Evolutionary conservation across 768 basidiomycete species (phyloP).

Genomic region (Holtermanniella nyarrowii): DNA sequence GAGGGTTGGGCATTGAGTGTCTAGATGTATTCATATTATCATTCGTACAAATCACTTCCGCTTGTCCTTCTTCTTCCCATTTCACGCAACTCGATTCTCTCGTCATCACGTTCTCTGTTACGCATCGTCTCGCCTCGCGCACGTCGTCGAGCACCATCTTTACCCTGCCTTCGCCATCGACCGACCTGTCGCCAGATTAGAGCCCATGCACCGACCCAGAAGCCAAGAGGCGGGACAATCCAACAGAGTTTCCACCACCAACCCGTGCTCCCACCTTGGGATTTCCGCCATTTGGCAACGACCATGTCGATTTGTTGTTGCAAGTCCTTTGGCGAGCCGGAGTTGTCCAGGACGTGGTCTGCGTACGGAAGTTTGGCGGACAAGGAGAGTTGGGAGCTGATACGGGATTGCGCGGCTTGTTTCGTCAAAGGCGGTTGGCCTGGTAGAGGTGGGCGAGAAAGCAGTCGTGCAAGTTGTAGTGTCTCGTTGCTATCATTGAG

Average conservation of each 20-base stretch:
- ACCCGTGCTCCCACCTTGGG: conserved; percentile 22
- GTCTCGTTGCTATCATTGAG: conserved; percentile 55
- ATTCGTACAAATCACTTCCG: not conserved
- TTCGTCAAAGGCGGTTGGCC: conserved; percentile 51
- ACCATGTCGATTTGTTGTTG: conserved; percentile 49
- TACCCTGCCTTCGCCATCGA: conserved; percentile 8
- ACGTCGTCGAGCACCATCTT: conserved; percentile 21
- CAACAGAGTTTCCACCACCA: conserved; percentile 46
- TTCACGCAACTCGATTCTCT: conserved; percentile 33
- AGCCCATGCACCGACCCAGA: conserved; percentile 28
- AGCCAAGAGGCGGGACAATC: conserved; percentile 46
- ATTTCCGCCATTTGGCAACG: conserved; percentile 41
- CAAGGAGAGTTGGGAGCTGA: conserved; percentile 72
- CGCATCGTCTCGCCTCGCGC: conserved; percentile 24
- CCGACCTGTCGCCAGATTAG: conserved; percentile 23
- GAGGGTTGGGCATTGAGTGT: conserved; percentile 15
- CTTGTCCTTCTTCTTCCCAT: conserved; percentile 14
- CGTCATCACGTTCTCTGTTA: conserved; percentile 5
- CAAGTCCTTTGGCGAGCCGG: conserved; percentile 61
- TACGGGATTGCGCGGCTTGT: conserved; percentile 60
- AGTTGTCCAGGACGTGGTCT: conserved; percentile 80
- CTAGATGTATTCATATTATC: not conserved
- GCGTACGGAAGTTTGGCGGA: conserved; percentile 71
- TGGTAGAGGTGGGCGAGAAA: conserved; percentile 47
- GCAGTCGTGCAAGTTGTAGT: conserved; percentile 72